phyloP scores from a whole-genome alignment of 2,329 filamentous ascomycete species.

The Monosporascus sp. region DNA sequence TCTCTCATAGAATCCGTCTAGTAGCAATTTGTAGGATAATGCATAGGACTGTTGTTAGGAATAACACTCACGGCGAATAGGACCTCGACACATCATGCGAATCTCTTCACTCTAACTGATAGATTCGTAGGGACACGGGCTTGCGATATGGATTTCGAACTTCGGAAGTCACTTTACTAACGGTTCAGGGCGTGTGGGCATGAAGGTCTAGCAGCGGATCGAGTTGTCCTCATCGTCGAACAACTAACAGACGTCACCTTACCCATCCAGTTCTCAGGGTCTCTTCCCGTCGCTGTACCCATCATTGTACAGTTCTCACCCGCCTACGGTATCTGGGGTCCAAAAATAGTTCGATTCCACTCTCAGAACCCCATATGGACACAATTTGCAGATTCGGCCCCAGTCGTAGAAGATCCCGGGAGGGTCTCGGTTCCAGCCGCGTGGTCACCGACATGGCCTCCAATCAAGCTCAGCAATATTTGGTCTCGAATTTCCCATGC shows the following conservation, averaged over 20 bases:
- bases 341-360: background rate
- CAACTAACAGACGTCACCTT: background rate
- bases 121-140: no score
- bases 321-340: background rate
- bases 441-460: background rate
- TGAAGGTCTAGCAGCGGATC: conserved; percentile 6
- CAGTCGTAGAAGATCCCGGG: background rate
- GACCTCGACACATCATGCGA: no score
- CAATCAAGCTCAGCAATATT: background rate
- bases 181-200: background rate
- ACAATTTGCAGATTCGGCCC: background rate
- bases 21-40: background rate
- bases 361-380: background rate
- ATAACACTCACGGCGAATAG: no score
- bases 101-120: no score
- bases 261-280: background rate
- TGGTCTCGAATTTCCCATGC: background rate
- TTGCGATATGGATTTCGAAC: no score
- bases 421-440: background rate
- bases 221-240: conserved; percentile 2
- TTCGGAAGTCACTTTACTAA: no score
- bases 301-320: background rate
- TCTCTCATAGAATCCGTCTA: no score
- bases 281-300: background rate
- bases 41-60: background rate